A percentile compares a stretch with the other conserved stretches of the same genome.
These are phyloP conservation scores for Silene latifolia DNA, from an alignment of 148 eudicot genomes.

Conservation along the genomic window DNA sequence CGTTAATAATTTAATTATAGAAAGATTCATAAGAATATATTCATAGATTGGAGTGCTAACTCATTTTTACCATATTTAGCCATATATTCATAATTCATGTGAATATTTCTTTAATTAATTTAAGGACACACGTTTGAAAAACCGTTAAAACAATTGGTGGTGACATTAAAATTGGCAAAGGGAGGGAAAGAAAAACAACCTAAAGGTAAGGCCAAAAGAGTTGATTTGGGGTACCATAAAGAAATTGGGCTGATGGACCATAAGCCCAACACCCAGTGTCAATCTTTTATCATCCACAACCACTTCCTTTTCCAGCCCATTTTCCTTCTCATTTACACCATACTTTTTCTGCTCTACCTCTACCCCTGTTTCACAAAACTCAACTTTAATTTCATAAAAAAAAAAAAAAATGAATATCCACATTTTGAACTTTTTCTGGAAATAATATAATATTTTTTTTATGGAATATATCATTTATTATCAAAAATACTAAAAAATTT, in stretches of 20 bases:
- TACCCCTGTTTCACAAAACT: slow-evolving; percentile 21
- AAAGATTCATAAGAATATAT: too few species aligned
- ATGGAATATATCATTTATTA: too few species aligned
- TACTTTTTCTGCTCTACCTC: slow-evolving; percentile 28
- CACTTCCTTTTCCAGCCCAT: slow-evolving; percentile 21
- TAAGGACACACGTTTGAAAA: too few species aligned
- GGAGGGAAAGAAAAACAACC: slow-evolving; percentile 33
- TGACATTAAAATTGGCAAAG: neutral
- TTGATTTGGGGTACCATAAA: slow-evolving; percentile 45
- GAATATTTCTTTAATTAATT: too few species aligned
- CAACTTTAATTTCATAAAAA: neutral
- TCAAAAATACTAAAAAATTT: too few species aligned
- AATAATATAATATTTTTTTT: too few species aligned
- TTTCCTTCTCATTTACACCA: slow-evolving; percentile 27
- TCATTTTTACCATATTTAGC: too few species aligned
- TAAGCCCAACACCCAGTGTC: slow-evolving; percentile 55
- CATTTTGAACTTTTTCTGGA: neutral
- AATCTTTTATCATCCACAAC: slow-evolving; percentile 31
- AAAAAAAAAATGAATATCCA: too few species aligned
- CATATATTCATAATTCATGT: too few species aligned
- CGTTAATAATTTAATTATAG: too few species aligned
- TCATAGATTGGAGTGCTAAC: too few species aligned
- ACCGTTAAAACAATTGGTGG: too few species aligned
- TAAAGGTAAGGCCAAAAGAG: slow-evolving; percentile 70
- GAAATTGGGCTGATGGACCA: slow-evolving; percentile 31